phyloP scores from a whole-genome alignment of 257 asterid genomes.

The Ophiorrhiza pumila region DNA sequence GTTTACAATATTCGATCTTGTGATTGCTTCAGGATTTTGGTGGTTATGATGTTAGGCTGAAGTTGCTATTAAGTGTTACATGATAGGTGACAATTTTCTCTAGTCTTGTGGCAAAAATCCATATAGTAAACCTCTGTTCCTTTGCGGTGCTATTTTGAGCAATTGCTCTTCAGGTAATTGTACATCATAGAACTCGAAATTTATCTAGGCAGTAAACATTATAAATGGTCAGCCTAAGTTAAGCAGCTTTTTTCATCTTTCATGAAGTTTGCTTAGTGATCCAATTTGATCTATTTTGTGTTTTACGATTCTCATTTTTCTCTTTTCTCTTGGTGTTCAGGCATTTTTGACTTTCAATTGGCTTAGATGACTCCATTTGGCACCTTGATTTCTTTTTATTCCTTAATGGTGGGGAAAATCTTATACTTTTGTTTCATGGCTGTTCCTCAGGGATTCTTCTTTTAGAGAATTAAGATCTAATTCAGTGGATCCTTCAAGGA shows the following conservation, averaged over 20 bases:
- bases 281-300: background rate
- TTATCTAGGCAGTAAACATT: background rate
- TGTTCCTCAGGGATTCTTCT: constrained; percentile 64
- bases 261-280: background rate
- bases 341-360: background rate
- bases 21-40: background rate
- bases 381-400: background rate
- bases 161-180: background rate
- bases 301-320: background rate
- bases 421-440: constrained; percentile 8
- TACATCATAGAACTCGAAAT: background rate
- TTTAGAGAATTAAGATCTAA: constrained; percentile 66
- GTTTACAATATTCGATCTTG: background rate
- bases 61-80: background rate
- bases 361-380: background rate
- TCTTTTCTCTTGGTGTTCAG: background rate
- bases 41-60: background rate
- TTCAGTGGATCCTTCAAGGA: constrained; percentile 69
- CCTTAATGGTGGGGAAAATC: background rate
- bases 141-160: background rate
- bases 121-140: background rate
- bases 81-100: background rate
- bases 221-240: background rate
- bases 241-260: background rate
- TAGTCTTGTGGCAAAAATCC: background rate